phyloP scores from a whole-genome alignment of 2,329 filamentous ascomycete genomes.

The Cladophialophora immunda region DNA sequence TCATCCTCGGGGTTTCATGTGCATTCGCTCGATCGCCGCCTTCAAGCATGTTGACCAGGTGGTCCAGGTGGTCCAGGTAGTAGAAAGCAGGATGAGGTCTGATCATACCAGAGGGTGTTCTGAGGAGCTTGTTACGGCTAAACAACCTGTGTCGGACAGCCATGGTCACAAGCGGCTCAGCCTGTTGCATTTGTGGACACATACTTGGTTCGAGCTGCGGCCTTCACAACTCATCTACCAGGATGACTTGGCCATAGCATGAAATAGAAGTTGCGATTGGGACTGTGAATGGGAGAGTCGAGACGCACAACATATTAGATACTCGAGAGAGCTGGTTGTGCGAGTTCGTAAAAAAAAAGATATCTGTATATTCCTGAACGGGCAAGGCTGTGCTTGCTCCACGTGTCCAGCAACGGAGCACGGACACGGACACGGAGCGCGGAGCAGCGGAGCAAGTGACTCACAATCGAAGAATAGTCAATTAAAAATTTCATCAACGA shows the following conservation, averaged over 20 bases:
- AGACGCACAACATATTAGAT: background rate
- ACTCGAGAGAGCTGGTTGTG: too few species aligned
- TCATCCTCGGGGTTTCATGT: too few species aligned
- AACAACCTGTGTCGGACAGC: background rate
- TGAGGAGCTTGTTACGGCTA: background rate
- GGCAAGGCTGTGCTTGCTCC: background rate
- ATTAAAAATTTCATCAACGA: too few species aligned
- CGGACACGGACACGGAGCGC: slow-evolving; percentile 10
- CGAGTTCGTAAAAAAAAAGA: too few species aligned
- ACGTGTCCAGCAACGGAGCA: background rate
- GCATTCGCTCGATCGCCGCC: too few species aligned
- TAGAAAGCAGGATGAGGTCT: background rate
- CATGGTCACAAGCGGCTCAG: background rate
- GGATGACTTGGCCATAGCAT: background rate
- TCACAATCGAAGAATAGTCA: background rate
- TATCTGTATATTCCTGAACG: background rate
- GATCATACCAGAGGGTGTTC: background rate
- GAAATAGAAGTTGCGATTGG: background rate
- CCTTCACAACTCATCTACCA: background rate
- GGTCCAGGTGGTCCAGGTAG: too few species aligned
- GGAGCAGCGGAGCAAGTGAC: background rate
- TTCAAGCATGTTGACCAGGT: background rate
- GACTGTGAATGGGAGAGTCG: background rate
- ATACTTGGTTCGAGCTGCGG: background rate
- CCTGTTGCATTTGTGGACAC: background rate